Evolutionary conservation across 805 yeast species (phyloP).

Genomic region (Yarrowia bubula): DNA sequence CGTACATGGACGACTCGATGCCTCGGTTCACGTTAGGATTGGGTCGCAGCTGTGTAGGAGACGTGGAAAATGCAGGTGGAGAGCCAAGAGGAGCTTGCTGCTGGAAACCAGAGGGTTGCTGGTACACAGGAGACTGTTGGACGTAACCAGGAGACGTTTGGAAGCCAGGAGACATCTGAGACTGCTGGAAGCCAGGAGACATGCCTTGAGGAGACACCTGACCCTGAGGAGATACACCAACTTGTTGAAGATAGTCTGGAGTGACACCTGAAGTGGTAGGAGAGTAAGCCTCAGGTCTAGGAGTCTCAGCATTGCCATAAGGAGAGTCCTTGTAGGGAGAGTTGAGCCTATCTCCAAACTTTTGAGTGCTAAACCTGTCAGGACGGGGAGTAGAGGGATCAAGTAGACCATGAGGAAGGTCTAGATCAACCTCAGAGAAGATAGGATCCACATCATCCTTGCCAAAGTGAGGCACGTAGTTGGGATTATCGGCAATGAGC

Average conservation of each 20-base stretch:
- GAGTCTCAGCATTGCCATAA: slow-evolving; percentile 10
- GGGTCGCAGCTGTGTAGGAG: slow-evolving; percentile 3
- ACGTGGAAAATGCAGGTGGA: not conserved
- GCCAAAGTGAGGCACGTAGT: not conserved
- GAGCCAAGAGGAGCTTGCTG: not conserved
- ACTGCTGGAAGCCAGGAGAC: slow-evolving; percentile 2
- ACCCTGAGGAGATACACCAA: slow-evolving; percentile 5
- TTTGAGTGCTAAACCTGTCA: slow-evolving; percentile 1
- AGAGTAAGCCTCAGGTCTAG: slow-evolving; percentile 3
- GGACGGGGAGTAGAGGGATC: slow-evolving; percentile 11
- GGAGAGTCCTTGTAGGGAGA: slow-evolving; percentile 19
- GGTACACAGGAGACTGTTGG: too few relatives aligned
- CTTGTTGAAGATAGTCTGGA: slow-evolving; percentile 4
- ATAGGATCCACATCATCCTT: slow-evolving; percentile 23
- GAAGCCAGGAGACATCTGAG: not conserved
- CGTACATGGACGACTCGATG: slow-evolving; percentile 26
- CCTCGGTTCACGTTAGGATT: slow-evolving; percentile 25
- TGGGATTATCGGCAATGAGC: slow-evolving; percentile 12
- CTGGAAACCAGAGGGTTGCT: not conserved
- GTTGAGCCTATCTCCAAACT: slow-evolving; percentile 18
- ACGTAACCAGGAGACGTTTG: not conserved
- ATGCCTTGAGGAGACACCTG: not conserved
- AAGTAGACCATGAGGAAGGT: slow-evolving; percentile 1
- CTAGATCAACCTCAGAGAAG: slow-evolving; percentile 22
- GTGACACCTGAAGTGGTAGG: slow-evolving; percentile 16